Base-by-base conservation (phyloP, 768 basidiomycete species). In the Panaeolus papilionaceus region DNA sequence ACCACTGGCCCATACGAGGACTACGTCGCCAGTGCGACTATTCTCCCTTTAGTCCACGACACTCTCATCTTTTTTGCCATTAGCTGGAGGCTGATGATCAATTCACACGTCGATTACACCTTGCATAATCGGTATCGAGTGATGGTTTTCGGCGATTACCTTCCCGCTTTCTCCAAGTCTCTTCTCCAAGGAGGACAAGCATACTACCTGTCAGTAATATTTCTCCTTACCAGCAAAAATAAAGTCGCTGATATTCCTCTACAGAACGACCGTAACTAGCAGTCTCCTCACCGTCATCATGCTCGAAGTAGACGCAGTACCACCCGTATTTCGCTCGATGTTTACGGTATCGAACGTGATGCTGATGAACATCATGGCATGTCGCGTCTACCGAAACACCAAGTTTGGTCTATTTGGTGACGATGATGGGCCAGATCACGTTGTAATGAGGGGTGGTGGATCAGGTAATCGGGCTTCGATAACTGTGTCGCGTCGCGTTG, bases 181-280 rank as follows among this genome's bases (percentile, higher is more conserved):
- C 14, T 80, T 0, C 63, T 79, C 12, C 70, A 69, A 39, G 79
- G 78, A 14, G 76, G 79, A 0, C 79, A 79, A 67, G 66, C 68
- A 4, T 80, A 79, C 64, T 80, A 78, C 64, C 42, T 78, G 80
- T 80, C 61, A 44, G 78, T 74, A 11, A 18, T 47, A 40, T 4
- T 1, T 63, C 1, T 10, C 26, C 26, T 47, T 14, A 40, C 39
- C 39, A 40, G 39, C 14, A 40, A 11, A 40, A 40, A 40, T 28
- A 28, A 7, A 9, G 4, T 3, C 39, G 5, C 26, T 26, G 38
- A 7, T 9, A 40, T 20, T 42, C 2, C 45, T 4, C 3, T 8
- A 44, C 37, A 73, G 72, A 20, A 64, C 66, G 10, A 71, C 67
- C 4, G 64, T 70, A 1, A 47, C 28, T 14, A 6, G 70, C 12